A percentile compares a stretch with the other conserved stretches of the same genome.
Conservation (phyloP, 2,329 filamentous ascomycete species). For the Drechslerella coelobrocha region DNA sequence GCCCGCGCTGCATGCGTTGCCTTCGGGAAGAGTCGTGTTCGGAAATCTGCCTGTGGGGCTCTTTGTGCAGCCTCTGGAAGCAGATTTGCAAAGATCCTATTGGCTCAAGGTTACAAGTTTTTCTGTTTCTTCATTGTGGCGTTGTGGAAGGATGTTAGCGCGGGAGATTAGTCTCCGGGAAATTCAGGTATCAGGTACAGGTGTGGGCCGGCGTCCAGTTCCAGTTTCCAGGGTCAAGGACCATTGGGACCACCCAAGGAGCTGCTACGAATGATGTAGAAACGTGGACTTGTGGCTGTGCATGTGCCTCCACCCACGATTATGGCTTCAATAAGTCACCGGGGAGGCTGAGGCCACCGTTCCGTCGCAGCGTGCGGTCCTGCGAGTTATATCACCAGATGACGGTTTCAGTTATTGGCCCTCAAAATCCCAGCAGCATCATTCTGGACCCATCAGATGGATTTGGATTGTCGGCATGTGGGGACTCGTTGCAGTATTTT, state of each 20-base stretch:
- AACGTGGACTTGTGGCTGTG: constrained; percentile 49
- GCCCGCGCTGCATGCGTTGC: constrained; percentile 23
- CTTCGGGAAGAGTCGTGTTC: constrained; percentile 41
- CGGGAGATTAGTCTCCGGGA: constrained; percentile 40
- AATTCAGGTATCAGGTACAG: constrained; percentile 27
- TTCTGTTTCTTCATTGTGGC: constrained; percentile 37
- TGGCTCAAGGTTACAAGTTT: constrained; percentile 17
- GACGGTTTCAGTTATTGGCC: not conserved
- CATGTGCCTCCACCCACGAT: constrained; percentile 27
- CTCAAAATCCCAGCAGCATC: not conserved
- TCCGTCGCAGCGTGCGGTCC: constrained; percentile 3
- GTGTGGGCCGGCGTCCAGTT: constrained; percentile 37
- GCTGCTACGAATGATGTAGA: constrained; percentile 22
- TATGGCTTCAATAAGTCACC: constrained; percentile 12
- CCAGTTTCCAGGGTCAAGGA: constrained; percentile 46
- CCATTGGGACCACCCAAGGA: constrained; percentile 1
- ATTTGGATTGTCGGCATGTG: not conserved
- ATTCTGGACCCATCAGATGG: not conserved
- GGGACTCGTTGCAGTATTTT: constrained; percentile 1
- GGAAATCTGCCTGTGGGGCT: constrained; percentile 39
- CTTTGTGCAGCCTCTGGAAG: constrained; percentile 32
- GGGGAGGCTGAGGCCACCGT: constrained; percentile 22
- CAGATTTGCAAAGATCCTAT: constrained; percentile 23
- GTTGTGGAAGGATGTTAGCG: constrained; percentile 25
- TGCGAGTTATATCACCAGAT: constrained; percentile 2